Percentiles rank a stretch among this genome's conserved stretches.
Conservation (phyloP, 179 eudicot species). For the Beta lomatogona region DNA sequence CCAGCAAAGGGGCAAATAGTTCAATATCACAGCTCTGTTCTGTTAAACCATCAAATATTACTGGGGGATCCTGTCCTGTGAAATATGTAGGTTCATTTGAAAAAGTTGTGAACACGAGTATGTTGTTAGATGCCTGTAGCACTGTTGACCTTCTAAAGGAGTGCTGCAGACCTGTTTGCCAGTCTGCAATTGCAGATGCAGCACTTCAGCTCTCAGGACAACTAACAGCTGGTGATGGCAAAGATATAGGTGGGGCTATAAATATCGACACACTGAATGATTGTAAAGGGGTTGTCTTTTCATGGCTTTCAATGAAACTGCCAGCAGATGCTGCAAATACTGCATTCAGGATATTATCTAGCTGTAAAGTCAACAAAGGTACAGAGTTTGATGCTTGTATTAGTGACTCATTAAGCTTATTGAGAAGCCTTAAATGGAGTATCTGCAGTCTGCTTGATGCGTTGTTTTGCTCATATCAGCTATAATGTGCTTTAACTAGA, state of each 20-base stretch:
- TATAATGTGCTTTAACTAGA: not conserved
- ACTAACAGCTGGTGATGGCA: slow-evolving; percentile 31
- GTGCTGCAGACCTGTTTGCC: slow-evolving; percentile 89
- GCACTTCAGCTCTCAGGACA: slow-evolving; percentile 64
- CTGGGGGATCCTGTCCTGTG: slow-evolving; percentile 90
- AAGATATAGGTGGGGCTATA: slow-evolving; percentile 48
- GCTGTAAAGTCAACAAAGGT: slow-evolving; percentile 97
- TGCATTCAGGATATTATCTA: slow-evolving; percentile 69
- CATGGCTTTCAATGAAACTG: slow-evolving; percentile 90
- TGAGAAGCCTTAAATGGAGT: not conserved
- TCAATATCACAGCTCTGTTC: slow-evolving; percentile 73
- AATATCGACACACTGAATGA: slow-evolving; percentile 58
- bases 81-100: slow-evolving; percentile 70
- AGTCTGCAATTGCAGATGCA: slow-evolving; percentile 84
- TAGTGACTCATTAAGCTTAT: not conserved
- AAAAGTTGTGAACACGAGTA: slow-evolving; percentile 72
- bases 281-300: slow-evolving; percentile 83
- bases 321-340: slow-evolving; percentile 70
- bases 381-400: slow-evolving; percentile 19
- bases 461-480: not conserved
- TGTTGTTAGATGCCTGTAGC: slow-evolving; percentile 83
- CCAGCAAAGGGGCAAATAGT: slow-evolving; percentile 87
- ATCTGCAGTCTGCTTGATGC: not conserved
- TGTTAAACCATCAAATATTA: slow-evolving; percentile 73
- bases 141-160: slow-evolving; percentile 85